Evolutionary conservation across 2,329 filamentous ascomycete genomes (phyloP), one percentile per base, ranked within the genome.

Genomic region (Talaromyces sp.): DNA sequence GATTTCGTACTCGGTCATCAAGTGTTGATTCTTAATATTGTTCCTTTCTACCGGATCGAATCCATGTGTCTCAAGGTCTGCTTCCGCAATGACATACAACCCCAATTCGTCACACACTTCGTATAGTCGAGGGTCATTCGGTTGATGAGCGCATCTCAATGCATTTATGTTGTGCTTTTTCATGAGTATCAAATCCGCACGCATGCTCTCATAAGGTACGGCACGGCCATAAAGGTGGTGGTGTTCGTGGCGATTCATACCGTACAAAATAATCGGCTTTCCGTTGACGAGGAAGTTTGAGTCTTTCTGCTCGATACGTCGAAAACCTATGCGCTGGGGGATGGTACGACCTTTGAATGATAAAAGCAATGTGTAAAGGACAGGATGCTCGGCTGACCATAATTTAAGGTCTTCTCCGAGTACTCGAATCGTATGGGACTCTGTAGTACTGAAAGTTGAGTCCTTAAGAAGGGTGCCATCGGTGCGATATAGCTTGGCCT

Each of bases 211-310:
- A 7, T 85, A 75, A 0, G 88, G 87, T 0, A 90, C 87, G 0
- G 87, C 83, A 0, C 89, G 85, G 3, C 89, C 89, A 33, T 83
- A 82, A 15, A 79, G 76, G 0, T 87, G 87, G 69, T 91, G 88
- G 70, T 92, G 89, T 65, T 92, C 89, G 70, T 91, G 89, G 17
- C 89, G 80, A 73, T 91, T 91, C 19, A 87, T 85, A n/a, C 89
- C 89, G 33, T 85, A 83, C 68, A 91, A 81, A 2, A 85, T 81
- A 60, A 91, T 82, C 1, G 84, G 79, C 31, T 81, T 80, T 5
- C 88, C 88, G 65, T 90, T 90, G 68, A 90, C 86, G 22, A 80
- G 81, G 69, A 71, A 69, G 15, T 66, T 73, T 0, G 87, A 86
- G 50, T 86, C 79, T 62, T 84, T 86, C 61, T 35, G 31, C 75